Evolutionary conservation across 192 early-diverging fungal species (phyloP), one percentile per base, ranked within the genome.

Genomic region (Pilobolus umbonatus): DNA sequence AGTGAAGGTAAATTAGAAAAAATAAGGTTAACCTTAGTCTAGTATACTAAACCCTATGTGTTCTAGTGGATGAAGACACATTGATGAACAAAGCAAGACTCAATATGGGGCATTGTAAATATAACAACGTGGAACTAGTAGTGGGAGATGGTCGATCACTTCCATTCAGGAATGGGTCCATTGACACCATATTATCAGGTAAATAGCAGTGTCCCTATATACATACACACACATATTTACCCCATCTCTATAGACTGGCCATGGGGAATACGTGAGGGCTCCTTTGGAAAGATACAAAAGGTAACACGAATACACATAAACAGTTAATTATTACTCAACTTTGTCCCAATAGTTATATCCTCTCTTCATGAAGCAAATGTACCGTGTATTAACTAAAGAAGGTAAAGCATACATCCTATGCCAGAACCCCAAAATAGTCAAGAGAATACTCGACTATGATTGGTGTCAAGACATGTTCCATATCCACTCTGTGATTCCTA

Each of bases 381-480:
- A 64, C n/a, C 50, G 60, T 24, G 29, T 71, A 42, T 47, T 75
- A 25, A 69, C 60, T 7, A 43, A 53, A 5, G 19, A 43, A 26
- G 74, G 73, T 5, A 66, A 70, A 14, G 77, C 77, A 2, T 48
- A 67, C 17, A 56, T 79, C 25, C 66, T 79, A n/a, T 71, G 71
- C 5, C 74, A 75, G 30, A 74, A 69, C 1, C 71, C 58, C n/a
- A 79, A 73, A 52, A 26, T 79, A 28, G 59, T 79, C 26, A 64
- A 64, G 21, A 32, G 74, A 35, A 58, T 65, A 46, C 19, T 79
- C 2, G 70, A 63, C 10, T 62, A 69, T 28, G 21, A 28, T 24
- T 69, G 68, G 68, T 54, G 47, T 29, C 12, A 34, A 14, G 45
- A 58, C 5, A 57, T 64, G 62, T 69, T 35, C 30, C 21, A 22